Conservation (phyloP, 495 filamentous ascomycete species). For the Penicillium lagena region DNA sequence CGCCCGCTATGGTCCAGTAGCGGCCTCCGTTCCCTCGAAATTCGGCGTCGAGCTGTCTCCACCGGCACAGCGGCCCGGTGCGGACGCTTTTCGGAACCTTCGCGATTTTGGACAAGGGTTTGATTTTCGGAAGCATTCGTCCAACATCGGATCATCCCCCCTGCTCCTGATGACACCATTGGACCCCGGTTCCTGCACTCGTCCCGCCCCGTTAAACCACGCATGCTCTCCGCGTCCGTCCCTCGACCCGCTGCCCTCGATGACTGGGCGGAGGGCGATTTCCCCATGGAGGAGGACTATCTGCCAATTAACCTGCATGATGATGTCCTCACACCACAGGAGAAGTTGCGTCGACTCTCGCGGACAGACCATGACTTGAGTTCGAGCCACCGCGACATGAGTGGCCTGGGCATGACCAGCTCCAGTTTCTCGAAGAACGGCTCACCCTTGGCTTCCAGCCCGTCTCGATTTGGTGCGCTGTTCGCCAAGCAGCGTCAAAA, state of each 20-base stretch:
- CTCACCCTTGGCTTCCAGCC: conserved; percentile 72
- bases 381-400: conserved; percentile 53
- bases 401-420: conserved; percentile 53
- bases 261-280: conserved; percentile 76
- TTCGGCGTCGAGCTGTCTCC: conserved; percentile 84
- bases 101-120: conserved; percentile 83
- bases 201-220: conserved; percentile 61
- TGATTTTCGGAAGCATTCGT: conserved; percentile 45
- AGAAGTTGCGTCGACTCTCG: conserved; percentile 79
- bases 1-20: conserved; percentile 83
- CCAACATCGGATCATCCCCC: conserved; percentile 61
- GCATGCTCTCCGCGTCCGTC: conserved; percentile 73
- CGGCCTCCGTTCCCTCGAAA: conserved; percentile 85
- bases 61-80: conserved; percentile 48
- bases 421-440: conserved; percentile 67
- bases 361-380: conserved; percentile 59
- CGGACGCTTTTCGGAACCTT: conserved; percentile 70
- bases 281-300: conserved; percentile 90
- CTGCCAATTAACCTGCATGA: conserved; percentile 83
- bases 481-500: conserved; percentile 69
- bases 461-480: conserved; percentile 78
- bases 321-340: conserved; percentile 86
- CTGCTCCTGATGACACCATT: conserved; percentile 43
- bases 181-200: conserved; percentile 78
- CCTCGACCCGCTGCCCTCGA: conserved; percentile 57